Evolutionary conservation across 441 rosid genomes (phyloP).

Genomic region (Codiaeum variegatum): DNA sequence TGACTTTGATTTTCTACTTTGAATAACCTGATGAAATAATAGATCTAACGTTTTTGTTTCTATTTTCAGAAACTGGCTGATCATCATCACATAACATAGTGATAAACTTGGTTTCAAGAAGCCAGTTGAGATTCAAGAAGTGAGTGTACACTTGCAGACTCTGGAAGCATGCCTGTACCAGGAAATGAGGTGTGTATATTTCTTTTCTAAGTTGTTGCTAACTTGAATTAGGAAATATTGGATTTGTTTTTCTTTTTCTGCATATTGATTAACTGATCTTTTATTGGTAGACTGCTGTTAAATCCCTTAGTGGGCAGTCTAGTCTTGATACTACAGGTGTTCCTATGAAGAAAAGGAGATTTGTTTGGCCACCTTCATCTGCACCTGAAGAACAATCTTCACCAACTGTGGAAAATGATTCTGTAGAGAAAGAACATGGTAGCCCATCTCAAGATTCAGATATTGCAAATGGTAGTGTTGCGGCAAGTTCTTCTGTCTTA

Average conservation of each 20-base stretch:
- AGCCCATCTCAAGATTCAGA: conserved; percentile 27
- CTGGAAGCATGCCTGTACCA: conserved; percentile 42
- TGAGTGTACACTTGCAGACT: conserved; percentile 14
- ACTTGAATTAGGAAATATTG: conserved; percentile 15
- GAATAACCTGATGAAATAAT: background rate
- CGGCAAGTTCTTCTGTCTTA: conserved; percentile 23
- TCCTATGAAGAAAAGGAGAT: conserved; percentile 91
- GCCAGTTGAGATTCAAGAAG: conserved; percentile 10
- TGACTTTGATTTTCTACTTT: background rate
- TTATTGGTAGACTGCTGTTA: conserved; percentile 49
- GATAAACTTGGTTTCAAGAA: conserved; percentile 1
- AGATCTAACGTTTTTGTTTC: background rate
- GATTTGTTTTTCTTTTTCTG: conserved; percentile 21
- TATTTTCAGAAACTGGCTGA: background rate
- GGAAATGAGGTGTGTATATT: conserved; percentile 62
- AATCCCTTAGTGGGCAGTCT: conserved; percentile 43
- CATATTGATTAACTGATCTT: conserved; percentile 31
- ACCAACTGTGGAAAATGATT: conserved; percentile 15
- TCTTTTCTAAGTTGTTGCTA: conserved; percentile 13
- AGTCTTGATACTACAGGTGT: conserved; percentile 58
- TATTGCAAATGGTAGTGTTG: conserved; percentile 27
- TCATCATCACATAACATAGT: background rate
- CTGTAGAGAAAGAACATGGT: conserved; percentile 19
- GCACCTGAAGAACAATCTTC: conserved; percentile 33
- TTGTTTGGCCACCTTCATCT: conserved; percentile 42